These are phyloP conservation scores for Aspergillus nidulans DNA, from an alignment of 495 filamentous ascomycete species.

Conservation along the genomic window DNA sequence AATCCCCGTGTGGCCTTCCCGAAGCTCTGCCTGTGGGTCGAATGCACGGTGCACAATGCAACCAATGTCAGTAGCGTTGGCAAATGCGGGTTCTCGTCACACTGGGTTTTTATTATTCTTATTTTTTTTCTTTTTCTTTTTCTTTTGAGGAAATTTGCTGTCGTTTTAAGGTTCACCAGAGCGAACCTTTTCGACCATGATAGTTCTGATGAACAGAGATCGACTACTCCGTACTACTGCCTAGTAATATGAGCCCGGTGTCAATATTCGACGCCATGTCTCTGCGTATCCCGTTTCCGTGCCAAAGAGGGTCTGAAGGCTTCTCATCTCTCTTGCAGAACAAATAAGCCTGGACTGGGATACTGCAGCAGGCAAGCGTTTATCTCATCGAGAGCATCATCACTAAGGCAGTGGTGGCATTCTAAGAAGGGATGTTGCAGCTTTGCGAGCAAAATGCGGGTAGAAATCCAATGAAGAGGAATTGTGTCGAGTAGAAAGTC, in stretches of 20 bases:
- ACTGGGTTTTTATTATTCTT: no score
- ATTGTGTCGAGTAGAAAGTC: not conserved
- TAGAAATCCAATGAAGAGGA: constrained; percentile 1
- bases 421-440: not conserved
- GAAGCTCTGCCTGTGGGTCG: constrained; percentile 6
- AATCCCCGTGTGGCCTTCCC: not conserved
- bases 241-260: not conserved
- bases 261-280: not conserved
- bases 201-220: not conserved
- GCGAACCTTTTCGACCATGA: not conserved
- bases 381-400: not conserved
- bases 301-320: not conserved
- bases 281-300: not conserved
- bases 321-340: not conserved
- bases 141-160: not conserved
- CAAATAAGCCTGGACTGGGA: not conserved
- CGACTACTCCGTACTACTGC: not conserved
- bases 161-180: not conserved
- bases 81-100: constrained; percentile 2
- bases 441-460: constrained; percentile 1
- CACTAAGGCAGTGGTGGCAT: constrained; percentile 1
- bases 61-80: not conserved
- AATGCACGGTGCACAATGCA: constrained; percentile 1
- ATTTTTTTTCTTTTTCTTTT: no score
- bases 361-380: not conserved